Conservation (phyloP, 164 flowering plant species). For the Tetracentron sinense region DNA sequence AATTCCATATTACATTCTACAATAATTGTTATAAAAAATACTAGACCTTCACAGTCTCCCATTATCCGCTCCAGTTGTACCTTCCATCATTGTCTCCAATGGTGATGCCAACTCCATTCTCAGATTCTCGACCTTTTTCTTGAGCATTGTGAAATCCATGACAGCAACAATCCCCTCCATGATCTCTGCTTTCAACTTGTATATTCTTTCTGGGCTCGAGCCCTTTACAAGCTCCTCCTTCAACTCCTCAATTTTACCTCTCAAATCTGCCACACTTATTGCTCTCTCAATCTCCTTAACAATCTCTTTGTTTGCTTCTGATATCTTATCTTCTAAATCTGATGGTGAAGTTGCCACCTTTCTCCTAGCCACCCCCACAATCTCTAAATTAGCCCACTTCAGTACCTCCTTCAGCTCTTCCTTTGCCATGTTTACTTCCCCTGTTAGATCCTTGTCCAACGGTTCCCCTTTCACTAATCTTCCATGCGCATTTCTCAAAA, state of each 20-base stretch:
- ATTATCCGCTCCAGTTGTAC: constrained; percentile 19
- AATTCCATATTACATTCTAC: not conserved
- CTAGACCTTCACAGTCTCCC: constrained; percentile 18
- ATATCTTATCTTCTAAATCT: constrained; percentile 22
- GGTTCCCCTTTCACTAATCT: not conserved
- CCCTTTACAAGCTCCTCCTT: constrained; percentile 25
- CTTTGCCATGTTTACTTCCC: not conserved
- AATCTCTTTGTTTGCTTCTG: constrained; percentile 23
- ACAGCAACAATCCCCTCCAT: constrained; percentile 25
- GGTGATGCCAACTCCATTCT: constrained; percentile 9
- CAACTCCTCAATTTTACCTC: constrained; percentile 29
- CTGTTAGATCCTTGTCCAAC: not conserved
- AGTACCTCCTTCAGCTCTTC: constrained; percentile 12
- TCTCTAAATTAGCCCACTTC: constrained; percentile 32
- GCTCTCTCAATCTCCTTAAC: constrained; percentile 26
- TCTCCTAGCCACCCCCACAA: not conserved
- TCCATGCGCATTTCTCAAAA: not conserved
- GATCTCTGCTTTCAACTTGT: constrained; percentile 33
- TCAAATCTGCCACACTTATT: constrained; percentile 21
- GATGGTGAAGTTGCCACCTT: constrained; percentile 3
- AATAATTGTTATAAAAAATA: no score
- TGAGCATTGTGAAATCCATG: constrained; percentile 21
- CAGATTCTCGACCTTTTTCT: constrained; percentile 30
- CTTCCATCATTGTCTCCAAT: constrained; percentile 9
- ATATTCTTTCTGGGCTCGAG: constrained; percentile 18